phyloP scores from a whole-genome alignment of 805 yeast species.

The Lachancea lanzarotensis region DNA sequence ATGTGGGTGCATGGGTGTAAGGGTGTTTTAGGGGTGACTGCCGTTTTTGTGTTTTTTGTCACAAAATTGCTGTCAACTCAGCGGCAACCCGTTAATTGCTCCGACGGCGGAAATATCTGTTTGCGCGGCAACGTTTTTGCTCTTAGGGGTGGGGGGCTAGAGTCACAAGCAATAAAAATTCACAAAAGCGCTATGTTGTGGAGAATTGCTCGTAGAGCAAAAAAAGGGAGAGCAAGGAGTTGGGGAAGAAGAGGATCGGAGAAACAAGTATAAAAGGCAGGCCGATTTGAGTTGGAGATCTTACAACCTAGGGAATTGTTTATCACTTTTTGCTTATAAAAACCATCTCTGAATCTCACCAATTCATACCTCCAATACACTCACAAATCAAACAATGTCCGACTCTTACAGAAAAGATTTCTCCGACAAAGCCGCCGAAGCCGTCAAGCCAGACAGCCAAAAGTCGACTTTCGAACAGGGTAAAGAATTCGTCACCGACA shows the following conservation, averaged over 20 bases:
- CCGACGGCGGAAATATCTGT: too few relatives aligned
- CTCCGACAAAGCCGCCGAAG: slow-evolving; percentile 60
- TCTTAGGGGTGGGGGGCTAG: too few relatives aligned
- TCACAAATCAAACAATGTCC: slow-evolving; percentile 28
- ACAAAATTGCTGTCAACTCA: too few relatives aligned
- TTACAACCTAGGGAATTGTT: not conserved
- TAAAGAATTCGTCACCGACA: slow-evolving; percentile 62
- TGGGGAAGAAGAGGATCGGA: not conserved
- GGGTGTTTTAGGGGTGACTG: too few relatives aligned
- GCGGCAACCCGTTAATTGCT: too few relatives aligned
- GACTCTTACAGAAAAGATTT: slow-evolving; percentile 70
- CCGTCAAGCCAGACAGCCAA: slow-evolving; percentile 62
- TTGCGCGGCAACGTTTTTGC: too few relatives aligned
- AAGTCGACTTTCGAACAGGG: slow-evolving; percentile 60
- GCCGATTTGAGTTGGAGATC: not conserved
- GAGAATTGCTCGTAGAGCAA: too few relatives aligned
- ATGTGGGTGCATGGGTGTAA: too few relatives aligned
- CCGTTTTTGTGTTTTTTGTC: too few relatives aligned
- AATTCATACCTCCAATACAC: not conserved
- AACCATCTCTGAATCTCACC: not conserved
- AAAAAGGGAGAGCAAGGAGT: not conserved
- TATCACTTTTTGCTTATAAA: too few relatives aligned
- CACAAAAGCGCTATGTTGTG: too few relatives aligned
- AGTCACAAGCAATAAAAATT: too few relatives aligned
- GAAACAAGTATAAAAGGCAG: not conserved